A percentile compares a stretch with the other conserved stretches of the same genome.
phyloP scores from a whole-genome alignment of 148 eudicot genomes.

The Vaccinium myrtillus region DNA sequence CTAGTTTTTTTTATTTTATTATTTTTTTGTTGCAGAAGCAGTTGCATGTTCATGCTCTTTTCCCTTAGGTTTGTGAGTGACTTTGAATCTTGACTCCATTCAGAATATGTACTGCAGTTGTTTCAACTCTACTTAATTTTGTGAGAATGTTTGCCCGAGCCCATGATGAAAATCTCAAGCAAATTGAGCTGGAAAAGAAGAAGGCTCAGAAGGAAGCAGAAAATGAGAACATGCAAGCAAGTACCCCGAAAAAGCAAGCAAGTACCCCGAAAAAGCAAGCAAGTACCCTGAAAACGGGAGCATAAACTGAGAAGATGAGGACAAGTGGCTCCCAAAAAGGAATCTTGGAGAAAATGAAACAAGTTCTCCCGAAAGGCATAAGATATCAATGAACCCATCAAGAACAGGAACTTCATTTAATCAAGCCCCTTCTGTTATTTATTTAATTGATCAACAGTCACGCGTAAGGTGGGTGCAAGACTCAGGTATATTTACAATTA shows the following conservation, averaged over 20 bases:
- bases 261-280: no score
- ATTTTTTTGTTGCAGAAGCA: neutral
- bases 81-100: neutral
- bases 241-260: no score
- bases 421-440: neutral
- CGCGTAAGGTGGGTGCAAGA: neutral
- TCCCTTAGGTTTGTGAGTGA: neutral
- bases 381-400: neutral
- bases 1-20: neutral
- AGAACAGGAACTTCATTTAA: neutral
- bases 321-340: conserved; percentile 18
- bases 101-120: conserved; percentile 46
- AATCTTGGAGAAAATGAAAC: conserved; percentile 13
- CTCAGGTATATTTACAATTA: neutral
- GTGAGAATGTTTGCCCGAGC: conserved; percentile 73
- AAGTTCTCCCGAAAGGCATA: conserved; percentile 19
- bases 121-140: conserved; percentile 74
- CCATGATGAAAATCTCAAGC: conserved; percentile 77
- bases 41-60: neutral
- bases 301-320: conserved; percentile 20
- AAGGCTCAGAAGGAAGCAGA: conserved; percentile 73
- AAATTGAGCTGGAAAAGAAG: conserved; percentile 75
- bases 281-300: no score
- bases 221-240: conserved; percentile 45
- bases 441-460: neutral